Base-by-base conservation (phyloP, 352 stramenopile genomes). In the Globisporangium parvum region DNA sequence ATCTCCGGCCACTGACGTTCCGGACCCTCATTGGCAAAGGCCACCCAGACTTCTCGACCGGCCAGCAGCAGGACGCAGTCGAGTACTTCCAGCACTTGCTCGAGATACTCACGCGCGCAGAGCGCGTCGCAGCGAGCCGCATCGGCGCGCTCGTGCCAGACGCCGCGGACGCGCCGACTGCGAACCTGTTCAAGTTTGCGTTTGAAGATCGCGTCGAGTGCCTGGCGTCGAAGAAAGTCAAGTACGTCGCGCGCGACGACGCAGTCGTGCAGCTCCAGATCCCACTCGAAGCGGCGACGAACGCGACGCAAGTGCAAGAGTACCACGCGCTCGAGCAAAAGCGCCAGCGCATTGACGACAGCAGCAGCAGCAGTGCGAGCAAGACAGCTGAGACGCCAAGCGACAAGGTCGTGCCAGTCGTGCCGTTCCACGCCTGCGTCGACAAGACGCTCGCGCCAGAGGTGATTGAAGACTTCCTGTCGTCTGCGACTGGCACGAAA, bases 11-110 rank as follows among this genome's bases (percentile, higher is more conserved):
- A 9, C 85, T 88, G 24, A 98, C 98, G 64, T 98, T 99, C 70
- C 97, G 97, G 54, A 74, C 87, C 48, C 68, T 98, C 12, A 85
- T 99, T n/a, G 96, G 94, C 10, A 93, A 96, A 50, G 86, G 94
- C 50, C 96, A 99, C 69, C 70, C 89, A 1, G 96, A 99, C 44
- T 99, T 99, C 68, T 96, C 86, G 0, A 98, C 96, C 0, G 93
- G 93, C 2, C 92, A 98, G 59, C 97, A 99, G 70, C 97, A 99
- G 73, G 96, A 99, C 74, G 95, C 96, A 2, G 89, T 96, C 6
- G 96, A 99, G 65, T 99, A 98, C 67, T 88, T 99, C 37, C 88
- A 98, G 57, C 88, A 98, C 72, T 67, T 99, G 15, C 76, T 99
- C 18, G 93, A 98, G 44, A 73, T 91, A 37, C 81, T 99, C 59